Conservation (phyloP, 805 yeast species). For the Starmerella powellii region DNA sequence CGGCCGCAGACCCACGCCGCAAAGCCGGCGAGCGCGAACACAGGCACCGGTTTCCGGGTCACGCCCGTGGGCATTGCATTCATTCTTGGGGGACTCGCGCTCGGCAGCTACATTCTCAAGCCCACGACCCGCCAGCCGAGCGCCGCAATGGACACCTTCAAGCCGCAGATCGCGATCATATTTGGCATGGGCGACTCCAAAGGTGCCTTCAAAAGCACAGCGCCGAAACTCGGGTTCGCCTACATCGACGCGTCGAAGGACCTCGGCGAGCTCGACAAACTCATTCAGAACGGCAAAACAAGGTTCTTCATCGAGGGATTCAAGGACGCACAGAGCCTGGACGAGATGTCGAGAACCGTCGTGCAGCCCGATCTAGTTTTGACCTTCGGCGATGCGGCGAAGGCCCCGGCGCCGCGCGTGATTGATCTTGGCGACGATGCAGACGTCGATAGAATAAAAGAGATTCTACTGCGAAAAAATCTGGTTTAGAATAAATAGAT, state of each 20-base stretch:
- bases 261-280: slow-evolving; percentile 8
- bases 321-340: slow-evolving; percentile 2
- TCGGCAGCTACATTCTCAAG: slow-evolving; percentile 19
- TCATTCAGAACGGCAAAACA: slow-evolving; percentile 17
- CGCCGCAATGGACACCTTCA: slow-evolving; percentile 21
- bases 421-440: not conserved
- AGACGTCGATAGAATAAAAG: not conserved
- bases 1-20: slow-evolving; percentile 6
- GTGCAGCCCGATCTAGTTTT: slow-evolving; percentile 22
- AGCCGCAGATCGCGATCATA: slow-evolving; percentile 20
- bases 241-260: slow-evolving; percentile 10
- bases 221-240: slow-evolving; percentile 12
- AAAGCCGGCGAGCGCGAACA: too few relatives aligned
- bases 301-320: slow-evolving; percentile 20
- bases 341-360: slow-evolving; percentile 12
- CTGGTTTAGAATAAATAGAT: slow-evolving; percentile 1
- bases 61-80: slow-evolving; percentile 17
- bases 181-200: slow-evolving; percentile 21
- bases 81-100: slow-evolving; percentile 20
- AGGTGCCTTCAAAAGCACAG: slow-evolving; percentile 9
- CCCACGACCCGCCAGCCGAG: slow-evolving; percentile 18
- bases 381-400: slow-evolving; percentile 8
- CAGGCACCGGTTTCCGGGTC: slow-evolving; percentile 1
- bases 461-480: slow-evolving; percentile 10
- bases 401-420: slow-evolving; percentile 4